A percentile compares a stretch with the other conserved stretches of the same genome.
Evolutionary conservation across 495 filamentous ascomycete species (phyloP).

Genomic region (Pseudomonodictys pantanalensis): DNA sequence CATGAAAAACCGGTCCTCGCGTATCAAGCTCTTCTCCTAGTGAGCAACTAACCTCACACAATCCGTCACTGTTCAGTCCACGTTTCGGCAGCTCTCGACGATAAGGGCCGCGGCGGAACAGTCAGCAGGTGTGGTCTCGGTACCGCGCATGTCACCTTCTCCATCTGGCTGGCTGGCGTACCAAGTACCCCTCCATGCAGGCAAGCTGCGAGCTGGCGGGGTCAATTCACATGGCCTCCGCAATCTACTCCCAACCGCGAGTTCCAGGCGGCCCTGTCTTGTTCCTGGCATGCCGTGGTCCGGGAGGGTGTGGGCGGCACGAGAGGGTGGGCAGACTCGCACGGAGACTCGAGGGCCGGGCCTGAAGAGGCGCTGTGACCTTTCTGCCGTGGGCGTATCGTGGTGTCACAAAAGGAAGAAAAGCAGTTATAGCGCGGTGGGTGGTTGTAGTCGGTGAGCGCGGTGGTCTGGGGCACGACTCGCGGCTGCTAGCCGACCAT

Average conservation of each 20-base stretch:
- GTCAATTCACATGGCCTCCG: neutral
- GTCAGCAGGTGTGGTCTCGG: too few species aligned
- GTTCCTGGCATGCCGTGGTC: neutral
- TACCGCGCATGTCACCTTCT: conserved; percentile 25
- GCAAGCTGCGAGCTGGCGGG: conserved; percentile 25
- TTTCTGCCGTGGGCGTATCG: neutral
- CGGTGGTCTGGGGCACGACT: too few species aligned
- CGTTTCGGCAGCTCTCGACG: too few species aligned
- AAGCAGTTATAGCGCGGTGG: conserved; percentile 1
- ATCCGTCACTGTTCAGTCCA: too few species aligned
- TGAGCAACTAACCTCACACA: too few species aligned
- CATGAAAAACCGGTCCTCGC: too few species aligned
- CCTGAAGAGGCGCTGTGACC: neutral
- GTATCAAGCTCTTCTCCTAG: too few species aligned
- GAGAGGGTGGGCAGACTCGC: conserved; percentile 20
- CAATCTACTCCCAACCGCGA: conserved; percentile 17
- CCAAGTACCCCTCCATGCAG: conserved; percentile 10
- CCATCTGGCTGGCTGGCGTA: too few species aligned
- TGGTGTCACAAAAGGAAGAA: conserved; percentile 11
- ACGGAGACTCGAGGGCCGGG: neutral
- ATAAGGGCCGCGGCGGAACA: neutral
- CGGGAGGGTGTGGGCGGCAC: neutral
- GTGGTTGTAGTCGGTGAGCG: too few species aligned
- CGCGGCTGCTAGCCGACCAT: too few species aligned
- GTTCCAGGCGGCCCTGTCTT: too few species aligned